These are phyloP conservation scores for Euphorbia lathyris DNA, from an alignment of 345 rosid species.

Conservation along the genomic window DNA sequence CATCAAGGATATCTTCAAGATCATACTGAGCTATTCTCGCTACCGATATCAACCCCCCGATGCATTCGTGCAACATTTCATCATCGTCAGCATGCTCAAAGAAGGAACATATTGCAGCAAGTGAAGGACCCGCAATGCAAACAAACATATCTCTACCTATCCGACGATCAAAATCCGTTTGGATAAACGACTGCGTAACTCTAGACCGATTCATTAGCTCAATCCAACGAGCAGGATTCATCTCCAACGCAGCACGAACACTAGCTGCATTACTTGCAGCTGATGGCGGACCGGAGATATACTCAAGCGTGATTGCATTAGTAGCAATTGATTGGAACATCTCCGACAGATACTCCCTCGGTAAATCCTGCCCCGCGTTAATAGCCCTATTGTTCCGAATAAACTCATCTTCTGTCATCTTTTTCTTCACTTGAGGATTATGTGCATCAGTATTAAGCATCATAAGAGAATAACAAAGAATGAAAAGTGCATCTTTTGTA, in stretches of 20 bases:
- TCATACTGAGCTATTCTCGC: constrained; percentile 81
- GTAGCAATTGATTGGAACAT: constrained; percentile 70
- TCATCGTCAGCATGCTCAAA: constrained; percentile 90
- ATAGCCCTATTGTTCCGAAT: constrained; percentile 82
- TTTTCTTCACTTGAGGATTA: constrained; percentile 88
- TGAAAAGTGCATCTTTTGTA: constrained; percentile 65
- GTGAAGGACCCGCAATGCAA: constrained; percentile 72
- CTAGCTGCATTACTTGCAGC: constrained; percentile 55
- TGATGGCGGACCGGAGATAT: constrained; percentile 68
- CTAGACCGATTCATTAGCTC: constrained; percentile 64
- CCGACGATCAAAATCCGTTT: constrained; percentile 58
- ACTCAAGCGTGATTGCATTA: constrained; percentile 62
- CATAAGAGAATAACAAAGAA: constrained; percentile 80
- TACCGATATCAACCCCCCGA: constrained; percentile 77
- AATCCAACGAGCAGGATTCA: constrained; percentile 79
- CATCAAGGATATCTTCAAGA: constrained; percentile 80
- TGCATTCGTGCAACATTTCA: constrained; percentile 82
- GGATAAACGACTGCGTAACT: constrained; percentile 38
- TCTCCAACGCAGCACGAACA: constrained; percentile 50
- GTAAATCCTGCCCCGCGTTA: constrained; percentile 83
- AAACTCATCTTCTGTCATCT: constrained; percentile 96
- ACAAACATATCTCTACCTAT: constrained; percentile 93
- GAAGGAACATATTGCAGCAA: constrained; percentile 80
- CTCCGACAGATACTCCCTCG: constrained; percentile 83
- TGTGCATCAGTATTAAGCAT: constrained; percentile 97